These are phyloP conservation scores for Sclerotinia subarctica DNA, from an alignment of 2,329 filamentous ascomycete genomes.

Conservation along the genomic window DNA sequence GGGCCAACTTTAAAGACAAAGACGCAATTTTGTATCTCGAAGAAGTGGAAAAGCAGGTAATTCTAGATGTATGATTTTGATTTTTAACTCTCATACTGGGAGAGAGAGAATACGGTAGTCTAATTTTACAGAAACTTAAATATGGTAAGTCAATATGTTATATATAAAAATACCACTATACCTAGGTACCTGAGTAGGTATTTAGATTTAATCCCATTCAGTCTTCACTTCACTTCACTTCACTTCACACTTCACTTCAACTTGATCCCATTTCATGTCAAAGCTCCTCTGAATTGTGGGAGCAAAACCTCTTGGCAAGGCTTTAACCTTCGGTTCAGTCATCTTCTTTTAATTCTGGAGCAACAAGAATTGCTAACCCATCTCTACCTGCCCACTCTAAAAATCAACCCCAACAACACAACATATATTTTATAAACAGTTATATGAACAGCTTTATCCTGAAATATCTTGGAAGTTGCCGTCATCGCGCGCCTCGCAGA, in stretches of 20 bases:
- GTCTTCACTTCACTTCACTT: no score
- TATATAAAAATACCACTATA: no score
- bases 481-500: neutral
- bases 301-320: constrained; percentile 10
- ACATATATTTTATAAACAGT: neutral
- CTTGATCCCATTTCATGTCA: no score
- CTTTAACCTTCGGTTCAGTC: constrained; percentile 16
- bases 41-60: no score
- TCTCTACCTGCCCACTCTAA: neutral
- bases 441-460: neutral
- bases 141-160: no score
- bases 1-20: neutral
- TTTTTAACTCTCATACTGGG: no score
- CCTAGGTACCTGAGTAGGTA: no score
- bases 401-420: neutral
- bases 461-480: neutral
- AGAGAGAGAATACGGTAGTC: no score
- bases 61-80: no score
- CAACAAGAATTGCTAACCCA: constrained; percentile 5
- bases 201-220: no score
- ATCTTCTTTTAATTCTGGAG: constrained; percentile 26
- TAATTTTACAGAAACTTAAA: no score
- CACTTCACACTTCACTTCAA: no score
- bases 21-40: neutral
- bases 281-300: neutral